These are phyloP conservation scores for Metarhizium humberi DNA, from an alignment of 2,329 filamentous ascomycete genomes.

Conservation along the genomic window DNA sequence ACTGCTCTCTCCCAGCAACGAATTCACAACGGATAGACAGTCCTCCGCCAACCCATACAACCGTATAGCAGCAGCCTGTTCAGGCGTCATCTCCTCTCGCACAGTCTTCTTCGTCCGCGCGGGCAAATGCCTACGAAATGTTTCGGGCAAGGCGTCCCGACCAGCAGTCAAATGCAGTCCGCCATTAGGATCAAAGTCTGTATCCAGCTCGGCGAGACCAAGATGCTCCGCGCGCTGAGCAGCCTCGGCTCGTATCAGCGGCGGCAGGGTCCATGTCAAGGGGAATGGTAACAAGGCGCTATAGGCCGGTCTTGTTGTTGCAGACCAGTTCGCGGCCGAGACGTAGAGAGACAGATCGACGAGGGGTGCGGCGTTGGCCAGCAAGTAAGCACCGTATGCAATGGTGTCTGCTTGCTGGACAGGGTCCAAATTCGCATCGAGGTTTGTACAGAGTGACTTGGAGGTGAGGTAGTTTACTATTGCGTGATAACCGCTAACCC, in stretches of 20 bases:
- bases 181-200: constrained; percentile 38
- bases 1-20: constrained; percentile 31
- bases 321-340: constrained; percentile 78
- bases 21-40: constrained; percentile 62
- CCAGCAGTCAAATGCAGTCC: constrained; percentile 27
- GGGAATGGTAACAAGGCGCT: constrained; percentile 75
- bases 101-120: constrained; percentile 45
- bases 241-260: constrained; percentile 60
- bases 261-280: constrained; percentile 77
- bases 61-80: constrained; percentile 65
- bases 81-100: constrained; percentile 53
- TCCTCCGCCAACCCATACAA: constrained; percentile 63
- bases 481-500: constrained; percentile 50
- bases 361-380: constrained; percentile 65
- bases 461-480: constrained; percentile 49
- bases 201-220: constrained; percentile 58
- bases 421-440: constrained; percentile 30
- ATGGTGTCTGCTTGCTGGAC: constrained; percentile 35
- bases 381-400: constrained; percentile 59
- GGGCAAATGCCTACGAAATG: constrained; percentile 29
- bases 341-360: constrained; percentile 84
- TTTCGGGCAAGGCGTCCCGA: constrained; percentile 28
- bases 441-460: constrained; percentile 22
- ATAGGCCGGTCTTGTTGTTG: constrained; percentile 70
- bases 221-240: constrained; percentile 60